Evolutionary conservation across 306 rosid genomes (phyloP).

Genomic region (Sechiopsis laciniata): DNA sequence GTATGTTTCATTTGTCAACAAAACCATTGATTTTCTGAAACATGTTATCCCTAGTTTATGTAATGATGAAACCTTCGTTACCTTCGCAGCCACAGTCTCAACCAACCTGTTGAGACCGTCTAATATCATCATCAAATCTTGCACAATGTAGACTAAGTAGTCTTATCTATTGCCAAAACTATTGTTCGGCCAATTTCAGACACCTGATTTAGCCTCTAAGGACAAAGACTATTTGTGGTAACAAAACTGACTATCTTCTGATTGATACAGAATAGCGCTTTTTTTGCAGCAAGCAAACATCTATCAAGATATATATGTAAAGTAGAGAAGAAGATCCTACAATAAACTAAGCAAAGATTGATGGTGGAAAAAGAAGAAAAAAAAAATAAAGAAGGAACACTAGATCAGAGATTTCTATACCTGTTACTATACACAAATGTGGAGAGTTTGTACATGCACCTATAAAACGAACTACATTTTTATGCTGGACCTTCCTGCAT

Average conservation of each 20-base stretch:
- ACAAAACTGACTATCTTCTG: not conserved
- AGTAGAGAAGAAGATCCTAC: slow-evolving; percentile 2
- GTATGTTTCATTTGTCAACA: not conserved
- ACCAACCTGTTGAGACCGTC: too few relatives aligned
- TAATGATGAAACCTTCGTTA: not conserved
- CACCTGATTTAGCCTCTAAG: not conserved
- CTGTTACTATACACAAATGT: slow-evolving; percentile 87
- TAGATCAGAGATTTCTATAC: slow-evolving; percentile 33
- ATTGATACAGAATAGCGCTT: not conserved
- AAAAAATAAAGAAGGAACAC: slow-evolving; percentile 1
- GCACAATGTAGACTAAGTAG: not conserved
- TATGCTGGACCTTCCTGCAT: slow-evolving; percentile 87
- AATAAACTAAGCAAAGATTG: slow-evolving; percentile 3
- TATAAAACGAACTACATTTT: slow-evolving; percentile 86
- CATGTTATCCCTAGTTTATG: not conserved
- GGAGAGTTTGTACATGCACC: slow-evolving; percentile 91
- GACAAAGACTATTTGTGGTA: not conserved
- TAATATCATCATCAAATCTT: not conserved
- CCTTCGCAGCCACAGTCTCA: too few relatives aligned
- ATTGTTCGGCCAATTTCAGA: not conserved
- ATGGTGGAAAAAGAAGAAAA: slow-evolving; percentile 18
- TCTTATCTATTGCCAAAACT: slow-evolving; percentile 3
- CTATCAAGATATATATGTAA: not conserved
- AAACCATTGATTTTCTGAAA: not conserved
- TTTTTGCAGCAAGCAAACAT: not conserved